Evolutionary conservation across 2,329 filamentous ascomycete genomes (phyloP).

Genomic region (Talaromyces verruculosus): DNA sequence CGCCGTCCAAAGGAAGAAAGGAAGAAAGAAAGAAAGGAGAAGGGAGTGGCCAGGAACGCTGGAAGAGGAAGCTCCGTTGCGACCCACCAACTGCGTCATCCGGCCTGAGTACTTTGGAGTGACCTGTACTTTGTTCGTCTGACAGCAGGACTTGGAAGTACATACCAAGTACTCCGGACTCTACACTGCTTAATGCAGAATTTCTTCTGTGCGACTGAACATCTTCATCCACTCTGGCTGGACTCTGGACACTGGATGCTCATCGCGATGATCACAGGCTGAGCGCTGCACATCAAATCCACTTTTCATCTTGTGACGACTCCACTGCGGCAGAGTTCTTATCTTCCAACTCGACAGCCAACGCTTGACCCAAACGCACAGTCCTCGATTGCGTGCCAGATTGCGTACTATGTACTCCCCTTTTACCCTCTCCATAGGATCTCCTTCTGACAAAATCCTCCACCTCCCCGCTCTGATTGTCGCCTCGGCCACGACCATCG

Average conservation of each 20-base stretch:
- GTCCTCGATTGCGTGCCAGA: neutral
- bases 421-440: neutral
- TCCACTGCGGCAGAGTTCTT: conserved; percentile 15
- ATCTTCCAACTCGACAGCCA: neutral
- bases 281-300: conserved; percentile 6
- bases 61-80: neutral
- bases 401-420: no score
- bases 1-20: neutral
- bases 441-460: neutral
- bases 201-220: neutral
- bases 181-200: neutral
- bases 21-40: neutral
- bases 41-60: neutral
- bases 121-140: neutral
- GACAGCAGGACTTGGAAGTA: neutral
- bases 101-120: neutral
- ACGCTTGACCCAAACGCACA: neutral
- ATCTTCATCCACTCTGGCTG: neutral
- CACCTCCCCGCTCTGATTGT: no score
- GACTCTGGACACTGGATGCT: no score
- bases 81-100: conserved; percentile 16
- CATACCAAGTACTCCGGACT: neutral
- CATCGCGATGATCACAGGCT: neutral
- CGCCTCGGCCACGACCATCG: no score
- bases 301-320: conserved; percentile 20